Evolutionary conservation across 805 yeast species (phyloP), one percentile per base, ranked within the genome.

Genomic region (Schwanniomyces vanrijiae): DNA sequence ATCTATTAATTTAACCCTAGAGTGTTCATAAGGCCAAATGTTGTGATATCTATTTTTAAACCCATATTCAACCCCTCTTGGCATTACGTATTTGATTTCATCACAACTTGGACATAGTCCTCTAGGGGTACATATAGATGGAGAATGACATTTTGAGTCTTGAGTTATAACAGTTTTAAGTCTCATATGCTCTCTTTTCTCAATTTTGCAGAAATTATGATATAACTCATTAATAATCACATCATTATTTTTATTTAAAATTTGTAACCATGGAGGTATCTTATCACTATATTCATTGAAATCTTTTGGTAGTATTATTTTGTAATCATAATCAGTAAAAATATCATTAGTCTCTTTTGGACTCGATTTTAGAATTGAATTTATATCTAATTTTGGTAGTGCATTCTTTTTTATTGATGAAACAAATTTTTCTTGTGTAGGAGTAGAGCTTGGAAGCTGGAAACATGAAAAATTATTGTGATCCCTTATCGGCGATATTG

Each of bases 21-120:
- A 73, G 49, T 75, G 80, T 54, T 75, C 80, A 54, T 73, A 75
- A 0, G 80, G 80, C 77, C 77, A 75, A 8, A 75, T 66, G 45
- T 75, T 74, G 33, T 72, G 68, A 58, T 75, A 75, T 40, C 80
- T 55, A 50, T 75, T 75, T 51, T 75, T 75, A 48, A 61, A 65
- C 7, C 78, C 78, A 46, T 61, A 66, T 49, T 75, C 80, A 8
- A 75, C 65, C 0, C 80, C 80, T 44, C 62, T 56, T 1, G 79
- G 78, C 14, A 74, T 58, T 42, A 64, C 62, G 47, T 71, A 74
- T 19, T 56, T 56, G 40, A 66, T 72, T 3, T 61, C 58, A 49
- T 73, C 77, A 56, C 78, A 74, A 28, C 64, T 61, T 2, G 75
- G 74, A 46, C 79, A 75, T 41, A 71, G 62, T 2, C 71, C 64